Evolutionary conservation across 2,329 filamentous ascomycete genomes (phyloP).

Genomic region (Fusarium transvaalense): DNA sequence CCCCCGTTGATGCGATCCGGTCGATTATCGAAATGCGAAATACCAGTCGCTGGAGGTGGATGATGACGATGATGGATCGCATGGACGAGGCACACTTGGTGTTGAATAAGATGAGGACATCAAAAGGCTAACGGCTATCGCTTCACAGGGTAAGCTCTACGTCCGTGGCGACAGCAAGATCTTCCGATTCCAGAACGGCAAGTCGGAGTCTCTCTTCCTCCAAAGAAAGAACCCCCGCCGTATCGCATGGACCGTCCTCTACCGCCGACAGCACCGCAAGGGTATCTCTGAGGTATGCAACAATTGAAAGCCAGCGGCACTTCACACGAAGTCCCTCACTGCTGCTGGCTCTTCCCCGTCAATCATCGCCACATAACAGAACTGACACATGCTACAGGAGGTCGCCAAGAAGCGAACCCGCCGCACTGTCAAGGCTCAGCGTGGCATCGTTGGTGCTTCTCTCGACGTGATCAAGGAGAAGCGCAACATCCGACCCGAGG

Average conservation of each 20-base stretch:
- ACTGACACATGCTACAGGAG: conserved; percentile 77
- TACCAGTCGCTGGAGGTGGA: conserved; percentile 23
- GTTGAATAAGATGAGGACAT: conserved; percentile 24
- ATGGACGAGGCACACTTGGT: conserved; percentile 28
- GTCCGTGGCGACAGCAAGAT: conserved; percentile 99
- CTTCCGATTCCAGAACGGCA: conserved; percentile 99
- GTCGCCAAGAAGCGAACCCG: conserved; percentile 99
- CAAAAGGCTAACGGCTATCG: conserved; percentile 49
- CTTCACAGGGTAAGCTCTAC: conserved; percentile 94
- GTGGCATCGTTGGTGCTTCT: conserved; percentile 98
- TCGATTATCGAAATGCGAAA: conserved; percentile 41
- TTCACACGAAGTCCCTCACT: not conserved
- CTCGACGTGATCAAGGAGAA: conserved; percentile 99
- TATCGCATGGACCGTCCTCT: conserved; percentile 98
- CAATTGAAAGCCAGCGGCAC: conserved; percentile 8
- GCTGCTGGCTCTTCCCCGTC: not conserved
- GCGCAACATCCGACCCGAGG: conserved; percentile 93
- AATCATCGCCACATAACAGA: conserved; percentile 28
- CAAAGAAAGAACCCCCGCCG: conserved; percentile 99
- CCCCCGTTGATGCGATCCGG: conserved; percentile 41
- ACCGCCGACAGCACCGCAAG: conserved; percentile 99
- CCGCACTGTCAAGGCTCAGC: conserved; percentile 98
- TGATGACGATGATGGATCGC: conserved; percentile 28
- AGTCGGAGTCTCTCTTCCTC: conserved; percentile 99
- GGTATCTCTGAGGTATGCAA: conserved; percentile 98